Evolutionary conservation across 768 basidiomycete genomes (phyloP).

Genomic region (Rhizopogon sp.): DNA sequence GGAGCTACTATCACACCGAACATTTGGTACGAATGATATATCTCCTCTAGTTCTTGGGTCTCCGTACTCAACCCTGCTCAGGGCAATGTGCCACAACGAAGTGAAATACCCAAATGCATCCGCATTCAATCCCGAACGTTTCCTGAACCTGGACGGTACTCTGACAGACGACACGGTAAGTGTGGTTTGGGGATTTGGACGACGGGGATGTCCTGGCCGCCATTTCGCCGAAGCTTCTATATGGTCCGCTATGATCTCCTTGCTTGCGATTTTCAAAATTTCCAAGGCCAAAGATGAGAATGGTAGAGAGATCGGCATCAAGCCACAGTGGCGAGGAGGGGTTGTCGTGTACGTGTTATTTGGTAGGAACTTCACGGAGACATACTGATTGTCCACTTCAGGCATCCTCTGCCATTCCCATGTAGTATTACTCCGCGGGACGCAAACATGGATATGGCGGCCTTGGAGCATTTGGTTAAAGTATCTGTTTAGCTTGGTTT

Average conservation of each 20-base stretch:
- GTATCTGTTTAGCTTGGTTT: no score
- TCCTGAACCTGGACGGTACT: constrained; percentile 17
- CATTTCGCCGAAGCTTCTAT: constrained; percentile 26
- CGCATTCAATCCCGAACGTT: constrained; percentile 19
- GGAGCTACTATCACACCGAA: constrained; percentile 21
- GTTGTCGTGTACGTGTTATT: constrained; percentile 9
- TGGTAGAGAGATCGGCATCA: constrained; percentile 19
- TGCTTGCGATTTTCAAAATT: constrained; percentile 18
- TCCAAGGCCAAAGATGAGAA: constrained; percentile 13
- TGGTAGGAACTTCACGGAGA: no score
- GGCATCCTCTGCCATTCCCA: constrained; percentile 1
- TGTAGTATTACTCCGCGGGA: not conserved
- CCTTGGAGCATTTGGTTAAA: not conserved
- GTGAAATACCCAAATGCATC: constrained; percentile 25
- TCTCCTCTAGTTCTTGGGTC: not conserved
- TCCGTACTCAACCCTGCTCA: not conserved
- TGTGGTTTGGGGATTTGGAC: constrained; percentile 24
- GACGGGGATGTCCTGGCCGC: constrained; percentile 26
- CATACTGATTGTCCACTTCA: not conserved
- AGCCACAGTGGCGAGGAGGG: constrained; percentile 9
- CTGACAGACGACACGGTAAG: constrained; percentile 21
- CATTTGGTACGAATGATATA: constrained; percentile 17
- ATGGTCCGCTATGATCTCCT: constrained; percentile 25
- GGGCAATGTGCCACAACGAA: constrained; percentile 26
- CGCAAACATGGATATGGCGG: not conserved